A percentile compares a stretch with the other conserved stretches of the same genome.
phyloP scores from a whole-genome alignment of 2,329 filamentous ascomycete genomes.

The Xylariales sp. region DNA sequence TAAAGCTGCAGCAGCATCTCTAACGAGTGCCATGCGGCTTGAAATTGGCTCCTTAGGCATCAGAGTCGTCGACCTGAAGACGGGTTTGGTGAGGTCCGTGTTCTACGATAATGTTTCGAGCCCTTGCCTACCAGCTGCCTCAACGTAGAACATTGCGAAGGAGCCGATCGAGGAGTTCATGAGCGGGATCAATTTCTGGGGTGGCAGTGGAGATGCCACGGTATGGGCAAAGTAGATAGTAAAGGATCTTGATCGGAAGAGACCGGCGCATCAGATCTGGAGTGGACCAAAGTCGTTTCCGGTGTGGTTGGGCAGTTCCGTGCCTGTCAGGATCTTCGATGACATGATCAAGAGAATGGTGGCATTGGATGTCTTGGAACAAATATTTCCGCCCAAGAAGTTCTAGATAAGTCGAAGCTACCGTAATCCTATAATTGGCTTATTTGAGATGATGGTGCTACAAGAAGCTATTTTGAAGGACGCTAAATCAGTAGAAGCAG shows the following conservation, averaged over 20 bases:
- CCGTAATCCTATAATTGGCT: no score
- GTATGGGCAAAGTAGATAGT: neutral
- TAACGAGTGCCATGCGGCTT: conserved; percentile 20
- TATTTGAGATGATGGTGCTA: no score
- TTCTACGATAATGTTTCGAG: conserved; percentile 11
- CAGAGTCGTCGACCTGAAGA: conserved; percentile 20
- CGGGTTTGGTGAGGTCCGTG: conserved; percentile 19
- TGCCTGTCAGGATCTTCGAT: neutral
- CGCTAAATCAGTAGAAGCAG: no score
- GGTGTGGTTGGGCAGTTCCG: neutral
- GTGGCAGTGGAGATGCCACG: neutral
- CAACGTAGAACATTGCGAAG: conserved; percentile 10
- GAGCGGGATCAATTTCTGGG: neutral
- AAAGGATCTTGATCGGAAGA: neutral
- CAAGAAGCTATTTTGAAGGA: no score
- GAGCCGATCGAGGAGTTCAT: neutral
- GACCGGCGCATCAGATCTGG: neutral
- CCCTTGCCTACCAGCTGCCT: conserved; percentile 13
- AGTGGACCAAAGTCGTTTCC: neutral
- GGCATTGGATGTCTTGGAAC: neutral
- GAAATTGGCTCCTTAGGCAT: conserved; percentile 25
- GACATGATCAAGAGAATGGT: neutral
- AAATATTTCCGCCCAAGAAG: no score
- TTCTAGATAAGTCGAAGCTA: no score
- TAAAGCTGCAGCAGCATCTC: conserved; percentile 19